These are phyloP conservation scores for Suillus lakei DNA, from an alignment of 768 basidiomycete genomes.

Conservation along the genomic window DNA sequence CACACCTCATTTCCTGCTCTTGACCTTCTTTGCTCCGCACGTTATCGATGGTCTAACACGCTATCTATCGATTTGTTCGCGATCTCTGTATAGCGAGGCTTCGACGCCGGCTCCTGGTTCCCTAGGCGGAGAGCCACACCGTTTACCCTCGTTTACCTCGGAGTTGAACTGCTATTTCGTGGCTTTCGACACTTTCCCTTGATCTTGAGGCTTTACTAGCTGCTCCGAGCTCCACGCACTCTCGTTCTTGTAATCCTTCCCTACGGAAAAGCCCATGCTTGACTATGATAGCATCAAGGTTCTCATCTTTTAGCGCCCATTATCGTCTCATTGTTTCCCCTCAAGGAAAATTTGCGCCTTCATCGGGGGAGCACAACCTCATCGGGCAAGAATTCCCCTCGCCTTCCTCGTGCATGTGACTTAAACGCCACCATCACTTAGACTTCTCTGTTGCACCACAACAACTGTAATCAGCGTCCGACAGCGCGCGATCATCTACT, in stretches of 20 bases:
- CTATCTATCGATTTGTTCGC: neutral
- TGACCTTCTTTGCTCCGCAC: conserved; percentile 1
- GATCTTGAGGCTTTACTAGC: neutral
- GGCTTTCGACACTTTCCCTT: neutral
- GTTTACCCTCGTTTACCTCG: neutral
- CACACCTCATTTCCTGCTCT: neutral
- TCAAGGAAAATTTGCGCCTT: neutral
- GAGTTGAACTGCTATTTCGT: neutral
- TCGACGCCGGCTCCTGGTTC: neutral
- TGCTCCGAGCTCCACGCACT: neutral
- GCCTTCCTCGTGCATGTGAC: neutral
- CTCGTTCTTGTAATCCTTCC: neutral
- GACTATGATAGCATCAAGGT: neutral
- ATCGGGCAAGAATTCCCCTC: neutral
- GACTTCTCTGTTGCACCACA: neutral
- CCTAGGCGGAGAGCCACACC: neutral
- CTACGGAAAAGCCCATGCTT: neutral
- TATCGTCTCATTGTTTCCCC: neutral
- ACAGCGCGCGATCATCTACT: neutral
- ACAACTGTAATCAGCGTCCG: neutral
- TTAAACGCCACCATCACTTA: neutral
- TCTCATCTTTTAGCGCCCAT: neutral
- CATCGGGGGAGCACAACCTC: neutral
- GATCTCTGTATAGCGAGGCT: neutral
- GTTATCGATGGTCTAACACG: conserved; percentile 2